These are phyloP conservation scores for Artemisia argyi DNA, from an alignment of 129 eudicot genomes.

Conservation along the genomic window DNA sequence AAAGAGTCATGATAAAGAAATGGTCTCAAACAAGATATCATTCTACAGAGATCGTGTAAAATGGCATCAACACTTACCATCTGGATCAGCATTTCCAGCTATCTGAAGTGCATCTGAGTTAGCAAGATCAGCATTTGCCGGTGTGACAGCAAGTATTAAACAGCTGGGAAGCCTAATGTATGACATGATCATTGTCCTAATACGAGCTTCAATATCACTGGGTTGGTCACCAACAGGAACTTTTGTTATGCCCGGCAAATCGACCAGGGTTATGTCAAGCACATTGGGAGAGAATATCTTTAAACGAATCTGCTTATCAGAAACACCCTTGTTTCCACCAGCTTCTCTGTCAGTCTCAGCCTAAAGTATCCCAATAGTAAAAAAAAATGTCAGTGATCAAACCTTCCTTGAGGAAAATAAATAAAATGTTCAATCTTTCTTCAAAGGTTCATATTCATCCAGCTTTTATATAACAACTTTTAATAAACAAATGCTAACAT, in stretches of 20 bases:
- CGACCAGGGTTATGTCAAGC: slow-evolving; percentile 95
- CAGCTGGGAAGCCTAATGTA: slow-evolving; percentile 82
- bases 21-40: background rate
- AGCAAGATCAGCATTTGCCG: slow-evolving; percentile 93
- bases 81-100: slow-evolving; percentile 96
- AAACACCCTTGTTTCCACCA: slow-evolving; percentile 93
- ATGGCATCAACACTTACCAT: slow-evolving; percentile 48
- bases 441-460: background rate
- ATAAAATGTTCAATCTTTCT: background rate
- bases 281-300: slow-evolving; percentile 95
- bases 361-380: slow-evolving; percentile 39
- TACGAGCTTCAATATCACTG: slow-evolving; percentile 91
- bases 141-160: slow-evolving; percentile 92
- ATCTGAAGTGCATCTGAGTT: slow-evolving; percentile 98
- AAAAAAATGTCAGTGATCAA: slow-evolving; percentile 4
- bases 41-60: slow-evolving; percentile 10
- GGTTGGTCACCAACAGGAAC: slow-evolving; percentile 99
- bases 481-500: background rate
- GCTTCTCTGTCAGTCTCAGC: slow-evolving; percentile 97
- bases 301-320: slow-evolving; percentile 92
- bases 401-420: background rate
- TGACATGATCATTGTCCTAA: slow-evolving; percentile 91
- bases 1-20: slow-evolving; percentile 13
- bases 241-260: slow-evolving; percentile 91
- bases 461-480: background rate